Evolutionary conservation across 2,329 filamentous ascomycete genomes (phyloP).

Genomic region (Penicillium griseofulvum): DNA sequence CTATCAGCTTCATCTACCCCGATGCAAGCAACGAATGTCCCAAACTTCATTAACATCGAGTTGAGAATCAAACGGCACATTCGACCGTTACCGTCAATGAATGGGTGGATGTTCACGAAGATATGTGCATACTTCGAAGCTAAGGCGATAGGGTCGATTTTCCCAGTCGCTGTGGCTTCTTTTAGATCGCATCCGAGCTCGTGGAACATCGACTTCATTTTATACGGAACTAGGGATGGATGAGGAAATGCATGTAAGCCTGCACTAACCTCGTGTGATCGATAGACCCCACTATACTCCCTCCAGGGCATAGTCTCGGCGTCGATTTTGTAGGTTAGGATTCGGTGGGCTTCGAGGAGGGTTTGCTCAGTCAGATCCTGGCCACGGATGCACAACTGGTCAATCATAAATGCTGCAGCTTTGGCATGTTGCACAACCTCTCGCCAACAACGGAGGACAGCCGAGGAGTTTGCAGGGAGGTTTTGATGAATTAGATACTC

Average conservation of each 20-base stretch:
- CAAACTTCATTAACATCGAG: neutral
- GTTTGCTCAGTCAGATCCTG: slow-evolving; percentile 2
- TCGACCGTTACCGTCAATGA: neutral
- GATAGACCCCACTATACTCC: slow-evolving; percentile 7
- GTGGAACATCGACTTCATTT: slow-evolving; percentile 5
- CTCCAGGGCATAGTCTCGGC: neutral
- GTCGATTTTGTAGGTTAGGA: slow-evolving; percentile 1
- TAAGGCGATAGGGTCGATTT: slow-evolving; percentile 4
- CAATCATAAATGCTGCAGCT: neutral
- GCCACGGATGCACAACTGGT: neutral
- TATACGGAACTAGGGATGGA: neutral
- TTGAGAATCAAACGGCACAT: neutral
- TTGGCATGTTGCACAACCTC: slow-evolving; percentile 6
- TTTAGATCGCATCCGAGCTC: slow-evolving; percentile 6
- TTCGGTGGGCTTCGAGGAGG: slow-evolving; percentile 2
- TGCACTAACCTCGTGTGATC: neutral
- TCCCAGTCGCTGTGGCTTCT: neutral
- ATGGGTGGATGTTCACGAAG: slow-evolving; percentile 9
- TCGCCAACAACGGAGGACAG: neutral
- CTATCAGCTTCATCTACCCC: neutral
- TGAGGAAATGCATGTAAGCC: slow-evolving; percentile 3
- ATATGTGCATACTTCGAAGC: slow-evolving; percentile 6
- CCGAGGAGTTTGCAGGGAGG: neutral
- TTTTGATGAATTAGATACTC: neutral
- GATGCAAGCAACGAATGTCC: neutral